Conservation (phyloP, 768 basidiomycete genomes). For the Macrolepiota dolichaula region DNA sequence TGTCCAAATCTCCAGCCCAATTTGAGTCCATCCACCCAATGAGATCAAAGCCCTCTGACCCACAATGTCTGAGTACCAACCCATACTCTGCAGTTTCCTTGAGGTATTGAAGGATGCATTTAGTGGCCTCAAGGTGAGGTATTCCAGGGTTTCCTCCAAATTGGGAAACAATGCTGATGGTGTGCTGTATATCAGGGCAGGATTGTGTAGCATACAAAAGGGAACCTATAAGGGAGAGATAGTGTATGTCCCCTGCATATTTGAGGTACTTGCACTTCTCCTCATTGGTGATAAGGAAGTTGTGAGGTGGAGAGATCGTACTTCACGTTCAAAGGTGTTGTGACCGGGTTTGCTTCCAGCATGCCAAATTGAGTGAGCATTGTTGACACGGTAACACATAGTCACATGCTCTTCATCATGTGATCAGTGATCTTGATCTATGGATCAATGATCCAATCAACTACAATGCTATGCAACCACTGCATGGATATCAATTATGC, state of each 20-base stretch:
- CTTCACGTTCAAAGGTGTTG: slow-evolving; percentile 22
- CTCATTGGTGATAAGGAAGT: not conserved
- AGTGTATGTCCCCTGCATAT: not conserved
- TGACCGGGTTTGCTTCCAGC: slow-evolving; percentile 18
- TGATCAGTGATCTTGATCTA: too few species aligned
- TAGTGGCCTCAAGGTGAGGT: slow-evolving; percentile 34
- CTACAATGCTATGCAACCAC: too few species aligned
- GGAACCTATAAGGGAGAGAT: slow-evolving; percentile 22
- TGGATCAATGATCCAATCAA: too few species aligned
- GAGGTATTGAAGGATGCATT: slow-evolving; percentile 35
- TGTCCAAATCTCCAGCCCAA: slow-evolving; percentile 14
- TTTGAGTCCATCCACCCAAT: slow-evolving; percentile 21
- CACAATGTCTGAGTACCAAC: slow-evolving; percentile 23
- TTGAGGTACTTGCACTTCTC: not conserved
- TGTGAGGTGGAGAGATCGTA: slow-evolving; percentile 15
- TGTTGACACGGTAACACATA: too few species aligned
- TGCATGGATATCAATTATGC: too few species aligned
- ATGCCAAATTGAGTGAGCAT: slow-evolving; percentile 23
- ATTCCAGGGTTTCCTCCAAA: slow-evolving; percentile 28
- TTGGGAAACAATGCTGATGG: slow-evolving; percentile 27
- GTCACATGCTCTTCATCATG: too few species aligned
- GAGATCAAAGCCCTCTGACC: slow-evolving; percentile 21
- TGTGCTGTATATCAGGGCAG: slow-evolving; percentile 36
- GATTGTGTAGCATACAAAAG: slow-evolving; percentile 32
- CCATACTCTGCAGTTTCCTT: not conserved